Evolutionary conservation across 2,329 filamentous ascomycete genomes (phyloP).

Genomic region (Trematosphaeria pertusa): DNA sequence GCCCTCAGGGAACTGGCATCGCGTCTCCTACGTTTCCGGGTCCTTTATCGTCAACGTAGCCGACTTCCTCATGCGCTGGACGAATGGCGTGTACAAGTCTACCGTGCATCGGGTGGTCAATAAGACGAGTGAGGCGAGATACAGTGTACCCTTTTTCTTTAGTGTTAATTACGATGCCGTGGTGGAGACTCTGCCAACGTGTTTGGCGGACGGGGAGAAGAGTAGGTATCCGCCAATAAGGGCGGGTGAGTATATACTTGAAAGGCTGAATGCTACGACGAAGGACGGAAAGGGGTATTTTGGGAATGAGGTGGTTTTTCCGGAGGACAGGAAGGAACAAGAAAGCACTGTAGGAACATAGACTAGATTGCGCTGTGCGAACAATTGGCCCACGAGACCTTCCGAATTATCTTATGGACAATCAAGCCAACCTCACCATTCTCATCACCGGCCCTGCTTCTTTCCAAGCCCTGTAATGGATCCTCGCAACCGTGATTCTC

Average conservation of each 20-base stretch:
- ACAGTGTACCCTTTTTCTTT: constrained; percentile 59
- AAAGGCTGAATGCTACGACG: constrained; percentile 44
- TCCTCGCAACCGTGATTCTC: no score
- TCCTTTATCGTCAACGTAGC: constrained; percentile 62
- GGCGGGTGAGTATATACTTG: constrained; percentile 50
- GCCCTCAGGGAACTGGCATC: constrained; percentile 38
- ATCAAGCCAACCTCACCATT: no score
- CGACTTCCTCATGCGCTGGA: constrained; percentile 60
- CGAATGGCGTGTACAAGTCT: constrained; percentile 58
- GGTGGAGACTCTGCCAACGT: constrained; percentile 49
- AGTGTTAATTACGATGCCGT: constrained; percentile 50
- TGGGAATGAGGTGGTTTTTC: constrained; percentile 23
- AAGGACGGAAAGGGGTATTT: constrained; percentile 39
- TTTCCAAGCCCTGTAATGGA: no score
- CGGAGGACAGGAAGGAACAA: constrained; percentile 3
- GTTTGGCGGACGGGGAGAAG: constrained; percentile 40
- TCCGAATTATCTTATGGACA: no score
- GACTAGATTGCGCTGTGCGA: no score
- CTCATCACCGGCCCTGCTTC: not conserved
- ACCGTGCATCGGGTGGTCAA: constrained; percentile 60
- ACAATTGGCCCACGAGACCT: no score
- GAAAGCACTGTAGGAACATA: no score
- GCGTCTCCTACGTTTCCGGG: constrained; percentile 48
- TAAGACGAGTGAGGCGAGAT: constrained; percentile 44
- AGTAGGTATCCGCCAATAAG: constrained; percentile 45